Evolutionary conservation across 78 protist genomes (phyloP).

Genomic region (Salpingoeca rosetta): DNA sequence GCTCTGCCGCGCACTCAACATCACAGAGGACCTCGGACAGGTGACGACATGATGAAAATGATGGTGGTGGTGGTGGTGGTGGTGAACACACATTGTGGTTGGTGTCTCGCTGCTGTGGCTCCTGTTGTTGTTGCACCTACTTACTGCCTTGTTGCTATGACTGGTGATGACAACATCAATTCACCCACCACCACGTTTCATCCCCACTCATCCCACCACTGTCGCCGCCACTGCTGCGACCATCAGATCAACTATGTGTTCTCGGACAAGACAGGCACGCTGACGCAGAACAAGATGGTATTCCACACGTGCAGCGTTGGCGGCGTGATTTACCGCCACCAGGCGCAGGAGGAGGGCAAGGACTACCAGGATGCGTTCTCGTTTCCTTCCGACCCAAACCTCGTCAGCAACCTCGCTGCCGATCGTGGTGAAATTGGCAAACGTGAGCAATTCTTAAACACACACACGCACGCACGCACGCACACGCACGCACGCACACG

Average conservation of each 20-base stretch:
- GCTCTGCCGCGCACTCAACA: conserved; percentile 22
- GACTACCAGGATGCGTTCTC: neutral
- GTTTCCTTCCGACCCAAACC: no score
- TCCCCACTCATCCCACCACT: neutral
- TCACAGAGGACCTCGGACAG: conserved; percentile 28
- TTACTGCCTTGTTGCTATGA: no score
- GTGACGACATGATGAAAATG: no score
- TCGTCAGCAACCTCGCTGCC: no score
- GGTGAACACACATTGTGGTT: no score
- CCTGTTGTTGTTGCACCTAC: neutral
- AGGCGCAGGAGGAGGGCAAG: neutral
- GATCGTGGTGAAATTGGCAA: neutral
- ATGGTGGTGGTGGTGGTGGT: no score
- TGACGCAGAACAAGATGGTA: conserved; percentile 48
- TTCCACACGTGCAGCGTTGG: conserved; percentile 60
- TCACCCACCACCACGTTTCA: neutral
- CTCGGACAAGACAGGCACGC: conserved; percentile 56
- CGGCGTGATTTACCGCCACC: conserved; percentile 19
- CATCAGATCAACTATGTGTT: conserved; percentile 40
- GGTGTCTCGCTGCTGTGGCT: no score
- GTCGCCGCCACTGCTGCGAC: neutral
- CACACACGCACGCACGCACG: neutral
- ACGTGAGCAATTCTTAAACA: no score
- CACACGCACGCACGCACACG: neutral
- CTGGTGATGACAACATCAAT: no score